Conservation (phyloP, 2,329 filamentous ascomycete genomes). For the Ceratocystis albifundus region DNA sequence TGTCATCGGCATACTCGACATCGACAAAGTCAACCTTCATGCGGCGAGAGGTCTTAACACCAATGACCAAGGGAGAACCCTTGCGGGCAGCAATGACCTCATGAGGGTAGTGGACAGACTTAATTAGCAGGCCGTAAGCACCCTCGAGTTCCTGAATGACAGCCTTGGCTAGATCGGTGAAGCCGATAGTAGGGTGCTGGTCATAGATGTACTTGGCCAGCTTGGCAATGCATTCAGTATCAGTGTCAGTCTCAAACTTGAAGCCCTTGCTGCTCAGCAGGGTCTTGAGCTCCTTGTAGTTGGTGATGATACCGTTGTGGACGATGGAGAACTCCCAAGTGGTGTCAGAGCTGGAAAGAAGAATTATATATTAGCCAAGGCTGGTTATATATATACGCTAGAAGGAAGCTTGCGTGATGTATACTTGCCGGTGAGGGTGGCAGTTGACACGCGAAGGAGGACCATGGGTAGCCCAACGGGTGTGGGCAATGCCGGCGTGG, state of each 20-base stretch:
- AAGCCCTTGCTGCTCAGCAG: conserved; percentile 90
- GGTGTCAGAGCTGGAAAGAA: conserved; percentile 61
- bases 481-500: conserved; percentile 97
- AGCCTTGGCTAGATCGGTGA: conserved; percentile 91
- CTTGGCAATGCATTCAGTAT: conserved; percentile 98
- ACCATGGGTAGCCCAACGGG: conserved; percentile 96
- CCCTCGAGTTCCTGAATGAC: conserved; percentile 98
- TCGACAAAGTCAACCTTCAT: conserved; percentile 99
- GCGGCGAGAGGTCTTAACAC: conserved; percentile 92
- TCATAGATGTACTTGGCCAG: conserved; percentile 97
- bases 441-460: conserved; percentile 89
- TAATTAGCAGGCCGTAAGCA: conserved; percentile 92
- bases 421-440: conserved; percentile 84
- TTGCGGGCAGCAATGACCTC: conserved; percentile 97
- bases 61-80: conserved; percentile 89
- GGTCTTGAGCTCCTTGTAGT: conserved; percentile 98
- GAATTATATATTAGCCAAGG: neutral
- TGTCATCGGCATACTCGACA: conserved; percentile 89
- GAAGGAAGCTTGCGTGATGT: neutral
- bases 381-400: neutral
- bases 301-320: conserved; percentile 99
- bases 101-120: conserved; percentile 96
- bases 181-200: conserved; percentile 84
- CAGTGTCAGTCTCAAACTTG: conserved; percentile 97
- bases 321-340: conserved; percentile 95